Base-by-base conservation (phyloP, 768 basidiomycete genomes). In the Boletus vermiculosoides region DNA sequence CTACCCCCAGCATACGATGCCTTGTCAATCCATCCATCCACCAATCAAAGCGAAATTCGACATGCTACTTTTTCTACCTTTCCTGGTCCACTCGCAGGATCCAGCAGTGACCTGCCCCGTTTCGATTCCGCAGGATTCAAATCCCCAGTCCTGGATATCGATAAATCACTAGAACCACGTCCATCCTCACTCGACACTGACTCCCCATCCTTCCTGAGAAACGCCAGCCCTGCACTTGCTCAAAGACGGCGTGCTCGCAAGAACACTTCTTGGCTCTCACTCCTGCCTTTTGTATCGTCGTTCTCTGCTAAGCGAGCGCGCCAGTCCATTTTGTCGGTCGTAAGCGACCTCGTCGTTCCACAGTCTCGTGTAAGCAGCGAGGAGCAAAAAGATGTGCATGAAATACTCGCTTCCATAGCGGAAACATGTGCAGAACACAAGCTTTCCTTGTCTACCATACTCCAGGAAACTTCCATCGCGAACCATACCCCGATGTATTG, bases 361-460 rank as follows among this genome's bases (percentile, higher is more conserved):
- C 54, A 58, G 1, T 56, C 59, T 15, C 58, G 45, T 15, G 18
- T 22, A 25, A 23, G 23, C 31, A 33, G 23, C n/a, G 22, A 13
- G 2, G 53, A 55, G 15, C 56, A 42, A 25, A 52, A 36, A 16
- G 51, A 55, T 10, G 73, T 75, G 0, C 58, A 71, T 4, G 66
- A 62, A 25, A 79, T 88, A 20, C 78, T 90, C 10, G 77, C 79
- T 33, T 84, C 82, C 64, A 85, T 86, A 59, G 77, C 79, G 0
- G 82, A 84, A 23, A 83, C 81, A 0, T 90, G 88, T 62, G 58
- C 69, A 3, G 67, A 78, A 1, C 77, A 84, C 37, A 74, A 73
- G n/a, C 60, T 90, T 5, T 78, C 79, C 0, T 33, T 72, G 5
- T 59, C 70, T 13, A 13, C 55, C 13, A 45, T 71, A n/a, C 65